phyloP scores from a whole-genome alignment of 257 asterid genomes.

The Solanum bulbocastanum region DNA sequence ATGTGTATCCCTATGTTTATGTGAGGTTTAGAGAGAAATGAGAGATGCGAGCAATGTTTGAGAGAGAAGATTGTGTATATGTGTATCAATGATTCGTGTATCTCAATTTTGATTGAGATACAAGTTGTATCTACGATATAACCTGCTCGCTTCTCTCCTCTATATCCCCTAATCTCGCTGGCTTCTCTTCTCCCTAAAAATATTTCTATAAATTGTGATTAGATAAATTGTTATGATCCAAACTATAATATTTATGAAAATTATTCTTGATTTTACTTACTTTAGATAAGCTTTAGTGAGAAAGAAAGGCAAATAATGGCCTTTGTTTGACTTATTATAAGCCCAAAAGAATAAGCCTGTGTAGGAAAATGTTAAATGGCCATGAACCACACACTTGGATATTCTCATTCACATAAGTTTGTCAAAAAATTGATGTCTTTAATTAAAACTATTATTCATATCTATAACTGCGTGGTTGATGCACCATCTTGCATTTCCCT shows the following conservation, averaged over 20 bases:
- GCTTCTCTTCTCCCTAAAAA: not conserved
- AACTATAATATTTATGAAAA: not conserved
- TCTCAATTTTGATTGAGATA: not conserved
- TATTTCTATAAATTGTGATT: too few species aligned
- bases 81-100: too few species aligned
- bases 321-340: not conserved
- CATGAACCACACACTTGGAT: not conserved
- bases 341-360: not conserved
- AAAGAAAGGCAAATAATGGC: not conserved
- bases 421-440: not conserved
- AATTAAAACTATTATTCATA: not conserved
- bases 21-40: not conserved
- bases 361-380: not conserved
- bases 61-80: too few species aligned
- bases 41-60: not conserved
- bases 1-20: not conserved
- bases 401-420: not conserved
- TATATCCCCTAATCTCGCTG: too few species aligned
- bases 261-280: not conserved
- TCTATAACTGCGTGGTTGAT: slow-evolving; percentile 10
- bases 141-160: not conserved
- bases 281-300: not conserved
- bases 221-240: not conserved
- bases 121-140: not conserved
- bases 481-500: not conserved